A percentile compares a stretch with the other conserved stretches of the same genome.
Conservation (phyloP, 2,329 filamentous ascomycete genomes). For the Trichoderma harzianum region DNA sequence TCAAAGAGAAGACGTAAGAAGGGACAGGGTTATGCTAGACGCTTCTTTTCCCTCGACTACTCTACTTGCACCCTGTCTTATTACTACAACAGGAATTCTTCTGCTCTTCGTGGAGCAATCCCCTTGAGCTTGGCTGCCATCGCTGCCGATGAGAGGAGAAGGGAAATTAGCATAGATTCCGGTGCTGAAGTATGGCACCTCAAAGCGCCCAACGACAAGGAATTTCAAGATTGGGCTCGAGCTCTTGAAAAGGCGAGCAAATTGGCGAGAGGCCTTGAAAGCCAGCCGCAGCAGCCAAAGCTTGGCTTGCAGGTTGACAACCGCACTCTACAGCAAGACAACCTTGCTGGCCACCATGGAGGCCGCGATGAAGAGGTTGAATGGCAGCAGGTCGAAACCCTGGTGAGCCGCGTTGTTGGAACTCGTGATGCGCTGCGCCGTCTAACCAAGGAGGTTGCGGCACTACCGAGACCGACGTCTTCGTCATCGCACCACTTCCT, state of each 20-base stretch:
- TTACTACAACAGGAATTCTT: constrained; percentile 91
- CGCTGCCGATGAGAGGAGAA: constrained; percentile 79
- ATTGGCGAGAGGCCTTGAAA: constrained; percentile 54
- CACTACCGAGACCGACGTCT: constrained; percentile 34
- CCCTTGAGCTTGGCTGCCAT: constrained; percentile 88
- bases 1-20: constrained; percentile 90
- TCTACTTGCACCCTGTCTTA: constrained; percentile 93
- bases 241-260: constrained; percentile 81
- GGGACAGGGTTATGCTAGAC: constrained; percentile 86
- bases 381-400: constrained; percentile 80
- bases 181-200: constrained; percentile 97
- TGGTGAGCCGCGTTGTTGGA: constrained; percentile 82
- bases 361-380: constrained; percentile 66
- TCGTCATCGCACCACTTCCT: constrained; percentile 34
- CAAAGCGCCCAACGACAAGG: constrained; percentile 73
- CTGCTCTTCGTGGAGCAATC: constrained; percentile 85
- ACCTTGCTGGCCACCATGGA: constrained; percentile 22
- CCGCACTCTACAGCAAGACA: constrained; percentile 19
- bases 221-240: constrained; percentile 83
- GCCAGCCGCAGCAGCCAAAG: constrained; percentile 26
- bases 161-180: constrained; percentile 95
- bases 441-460: constrained; percentile 79
- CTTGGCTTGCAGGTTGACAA: constrained; percentile 29
- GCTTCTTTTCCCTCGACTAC: constrained; percentile 96
- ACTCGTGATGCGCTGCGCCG: constrained; percentile 84